phyloP scores from a whole-genome alignment of 2,329 filamentous ascomycete genomes.

The Gliomastix tumulicola region DNA sequence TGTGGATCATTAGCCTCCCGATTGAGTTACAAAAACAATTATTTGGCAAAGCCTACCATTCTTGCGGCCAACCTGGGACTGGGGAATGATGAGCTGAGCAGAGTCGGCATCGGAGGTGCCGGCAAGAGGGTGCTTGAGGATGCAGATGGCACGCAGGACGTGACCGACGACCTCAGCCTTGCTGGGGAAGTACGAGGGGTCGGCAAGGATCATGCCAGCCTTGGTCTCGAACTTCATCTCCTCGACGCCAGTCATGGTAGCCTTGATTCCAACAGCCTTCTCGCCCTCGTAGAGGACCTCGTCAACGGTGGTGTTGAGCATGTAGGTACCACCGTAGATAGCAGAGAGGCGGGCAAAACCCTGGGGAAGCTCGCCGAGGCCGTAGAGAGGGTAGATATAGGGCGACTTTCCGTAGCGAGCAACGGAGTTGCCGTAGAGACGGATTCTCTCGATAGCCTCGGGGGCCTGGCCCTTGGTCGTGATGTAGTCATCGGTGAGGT shows the following conservation, averaged over 20 bases:
- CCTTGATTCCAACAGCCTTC: conserved; percentile 94
- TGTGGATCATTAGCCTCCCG: conserved; percentile 4
- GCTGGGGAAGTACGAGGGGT: conserved; percentile 91
- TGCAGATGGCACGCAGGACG: conserved; percentile 93
- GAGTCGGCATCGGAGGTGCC: conserved; percentile 88
- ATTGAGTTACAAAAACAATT: not conserved
- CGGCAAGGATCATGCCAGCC: conserved; percentile 90
- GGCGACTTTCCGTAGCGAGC: conserved; percentile 96
- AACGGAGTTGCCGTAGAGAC: conserved; percentile 95
- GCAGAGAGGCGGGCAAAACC: conserved; percentile 95
- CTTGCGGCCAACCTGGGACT: conserved; percentile 94
- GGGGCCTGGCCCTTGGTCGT: conserved; percentile 64
- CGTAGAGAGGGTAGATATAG: conserved; percentile 98
- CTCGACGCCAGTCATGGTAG: conserved; percentile 86
- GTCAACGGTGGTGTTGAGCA: conserved; percentile 93
- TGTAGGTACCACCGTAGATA: conserved; percentile 98
- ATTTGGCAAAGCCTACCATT: conserved; percentile 58
- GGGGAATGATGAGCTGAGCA: conserved; percentile 91
- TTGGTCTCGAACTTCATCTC: conserved; percentile 96
- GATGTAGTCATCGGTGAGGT: conserved; percentile 85
- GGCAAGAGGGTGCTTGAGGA: conserved; percentile 88
- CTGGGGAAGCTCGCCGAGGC: conserved; percentile 92
- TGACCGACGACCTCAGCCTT: conserved; percentile 87
- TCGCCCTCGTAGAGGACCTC: conserved; percentile 78
- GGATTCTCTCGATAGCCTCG: conserved; percentile 85